A percentile compares a stretch with the other conserved stretches of the same genome.
These are phyloP conservation scores for Pontederia crassipes DNA, from an alignment of 176 grass and related monocot species.

Conservation along the genomic window DNA sequence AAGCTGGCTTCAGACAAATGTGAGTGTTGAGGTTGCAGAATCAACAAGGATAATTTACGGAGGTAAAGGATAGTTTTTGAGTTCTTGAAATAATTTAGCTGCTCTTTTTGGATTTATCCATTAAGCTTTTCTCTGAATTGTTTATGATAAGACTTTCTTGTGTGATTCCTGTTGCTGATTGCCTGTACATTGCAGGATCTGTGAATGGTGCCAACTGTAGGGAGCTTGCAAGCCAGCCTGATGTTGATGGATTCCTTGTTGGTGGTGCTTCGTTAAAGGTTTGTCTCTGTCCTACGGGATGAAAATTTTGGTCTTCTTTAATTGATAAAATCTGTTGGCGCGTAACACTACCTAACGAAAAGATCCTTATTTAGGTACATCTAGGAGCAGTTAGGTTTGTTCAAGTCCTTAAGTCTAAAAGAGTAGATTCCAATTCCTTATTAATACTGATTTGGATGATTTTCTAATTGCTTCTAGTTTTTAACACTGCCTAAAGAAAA, in stretches of 20 bases:
- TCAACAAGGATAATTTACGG: conserved; percentile 74
- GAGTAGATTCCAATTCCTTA: no score
- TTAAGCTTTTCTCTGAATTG: no score
- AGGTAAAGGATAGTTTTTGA: conserved; percentile 33
- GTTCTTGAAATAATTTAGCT: background rate
- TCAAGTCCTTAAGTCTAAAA: no score
- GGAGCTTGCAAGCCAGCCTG: conserved; percentile 54
- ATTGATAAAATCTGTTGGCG: no score
- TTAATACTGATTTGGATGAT: no score
- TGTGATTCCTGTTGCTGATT: background rate
- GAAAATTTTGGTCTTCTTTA: no score
- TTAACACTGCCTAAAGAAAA: no score
- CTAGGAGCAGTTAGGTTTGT: no score
- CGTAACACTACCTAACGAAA: no score
- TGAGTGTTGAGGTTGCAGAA: conserved; percentile 68
- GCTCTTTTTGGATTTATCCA: background rate
- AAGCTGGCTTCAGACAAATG: conserved; percentile 64
- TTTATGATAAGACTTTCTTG: no score
- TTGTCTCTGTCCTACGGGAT: background rate
- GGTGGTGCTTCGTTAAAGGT: conserved; percentile 96
- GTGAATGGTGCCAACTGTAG: conserved; percentile 67
- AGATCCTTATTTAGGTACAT: no score
- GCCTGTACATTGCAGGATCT: conserved; percentile 36
- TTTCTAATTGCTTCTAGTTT: no score
- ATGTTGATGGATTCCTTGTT: conserved; percentile 80